Conservation (phyloP, 1,284 basidiomycete genomes). For the Moesziomyces sp. region DNA sequence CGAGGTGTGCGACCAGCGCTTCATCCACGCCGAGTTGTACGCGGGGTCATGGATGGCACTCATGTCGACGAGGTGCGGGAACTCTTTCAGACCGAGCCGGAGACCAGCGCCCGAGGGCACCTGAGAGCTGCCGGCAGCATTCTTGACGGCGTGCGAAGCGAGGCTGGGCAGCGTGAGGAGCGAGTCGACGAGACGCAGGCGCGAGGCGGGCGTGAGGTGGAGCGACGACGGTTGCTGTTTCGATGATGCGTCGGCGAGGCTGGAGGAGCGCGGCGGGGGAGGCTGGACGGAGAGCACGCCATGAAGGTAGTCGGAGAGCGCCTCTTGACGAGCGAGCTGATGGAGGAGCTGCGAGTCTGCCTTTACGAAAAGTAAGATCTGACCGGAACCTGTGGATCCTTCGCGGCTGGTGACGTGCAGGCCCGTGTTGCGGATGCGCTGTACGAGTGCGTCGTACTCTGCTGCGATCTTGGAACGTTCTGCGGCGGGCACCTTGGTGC, state of each 20-base stretch:
- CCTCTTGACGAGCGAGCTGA: conserved; percentile 32
- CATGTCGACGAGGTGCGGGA: conserved; percentile 63
- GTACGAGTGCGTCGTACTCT: conserved; percentile 52
- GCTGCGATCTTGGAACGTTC: conserved; percentile 31
- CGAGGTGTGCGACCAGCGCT: conserved; percentile 53
- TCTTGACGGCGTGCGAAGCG: conserved; percentile 19
- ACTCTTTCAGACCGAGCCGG: conserved; percentile 37
- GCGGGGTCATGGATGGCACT: conserved; percentile 60
- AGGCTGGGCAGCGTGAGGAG: conserved; percentile 49
- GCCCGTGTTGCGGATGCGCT: conserved; percentile 40
- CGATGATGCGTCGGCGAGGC: conserved; percentile 6
- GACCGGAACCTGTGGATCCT: conserved; percentile 33
- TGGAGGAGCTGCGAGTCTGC: conserved; percentile 37
- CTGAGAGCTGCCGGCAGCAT: conserved; percentile 11
- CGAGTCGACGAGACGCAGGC: conserved; percentile 54
- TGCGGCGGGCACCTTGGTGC: conserved; percentile 36
- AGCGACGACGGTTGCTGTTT: not conserved
- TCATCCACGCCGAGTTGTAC: conserved; percentile 63
- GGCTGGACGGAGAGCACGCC: conserved; percentile 51
- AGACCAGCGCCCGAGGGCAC: conserved; percentile 55
- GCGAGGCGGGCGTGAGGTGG: conserved; percentile 49
- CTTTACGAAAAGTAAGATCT: conserved; percentile 61
- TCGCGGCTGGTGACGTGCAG: conserved; percentile 57
- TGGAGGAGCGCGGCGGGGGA: conserved; percentile 35
- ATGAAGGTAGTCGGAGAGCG: conserved; percentile 58